A percentile compares a stretch with the other conserved stretches of the same genome.
phyloP scores from a whole-genome alignment of 306 rosid species.

The Heteromeles arbutifolia region DNA sequence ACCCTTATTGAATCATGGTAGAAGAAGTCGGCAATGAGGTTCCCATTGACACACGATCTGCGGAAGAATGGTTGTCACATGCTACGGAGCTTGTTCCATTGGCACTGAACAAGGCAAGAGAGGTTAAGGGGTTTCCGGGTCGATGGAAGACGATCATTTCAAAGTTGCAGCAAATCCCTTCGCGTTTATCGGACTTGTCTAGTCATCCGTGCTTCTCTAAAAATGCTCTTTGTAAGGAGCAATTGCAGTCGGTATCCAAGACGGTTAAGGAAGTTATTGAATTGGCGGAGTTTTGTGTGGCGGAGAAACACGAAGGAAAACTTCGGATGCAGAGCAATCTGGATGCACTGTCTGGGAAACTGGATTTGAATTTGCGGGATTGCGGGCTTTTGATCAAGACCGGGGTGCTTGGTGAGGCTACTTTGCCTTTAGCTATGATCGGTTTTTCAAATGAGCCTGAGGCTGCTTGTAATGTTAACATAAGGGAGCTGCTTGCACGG shows the following conservation, averaged over 20 bases:
- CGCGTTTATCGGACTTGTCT: constrained; percentile 69
- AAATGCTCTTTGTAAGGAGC: constrained; percentile 88
- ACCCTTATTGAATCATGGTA: constrained; percentile 50
- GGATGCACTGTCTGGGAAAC: constrained; percentile 64
- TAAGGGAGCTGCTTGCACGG: constrained; percentile 77
- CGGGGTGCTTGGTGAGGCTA: constrained; percentile 85
- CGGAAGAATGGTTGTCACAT: constrained; percentile 59
- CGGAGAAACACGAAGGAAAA: constrained; percentile 78
- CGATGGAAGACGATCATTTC: constrained; percentile 84
- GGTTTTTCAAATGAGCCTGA: constrained; percentile 41
- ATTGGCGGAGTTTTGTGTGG: constrained; percentile 64
- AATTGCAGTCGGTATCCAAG: constrained; percentile 70
- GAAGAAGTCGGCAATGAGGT: constrained; percentile 37
- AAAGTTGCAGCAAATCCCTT: constrained; percentile 78
- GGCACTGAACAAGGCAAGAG: constrained; percentile 58
- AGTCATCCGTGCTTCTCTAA: constrained; percentile 94
- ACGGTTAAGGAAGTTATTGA: constrained; percentile 46
- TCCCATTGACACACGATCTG: constrained; percentile 24
- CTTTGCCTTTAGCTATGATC: constrained; percentile 36
- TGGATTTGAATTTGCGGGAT: constrained; percentile 82
- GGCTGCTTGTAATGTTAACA: constrained; percentile 27
- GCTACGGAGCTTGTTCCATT: constrained; percentile 69
- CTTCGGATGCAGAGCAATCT: constrained; percentile 93
- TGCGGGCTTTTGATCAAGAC: constrained; percentile 80
- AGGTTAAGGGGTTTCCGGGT: constrained; percentile 65